Percentiles rank a stretch among this genome's conserved stretches.
Evolutionary conservation across 306 rosid species (phyloP).

Genomic region (Fragaria ananassa): DNA sequence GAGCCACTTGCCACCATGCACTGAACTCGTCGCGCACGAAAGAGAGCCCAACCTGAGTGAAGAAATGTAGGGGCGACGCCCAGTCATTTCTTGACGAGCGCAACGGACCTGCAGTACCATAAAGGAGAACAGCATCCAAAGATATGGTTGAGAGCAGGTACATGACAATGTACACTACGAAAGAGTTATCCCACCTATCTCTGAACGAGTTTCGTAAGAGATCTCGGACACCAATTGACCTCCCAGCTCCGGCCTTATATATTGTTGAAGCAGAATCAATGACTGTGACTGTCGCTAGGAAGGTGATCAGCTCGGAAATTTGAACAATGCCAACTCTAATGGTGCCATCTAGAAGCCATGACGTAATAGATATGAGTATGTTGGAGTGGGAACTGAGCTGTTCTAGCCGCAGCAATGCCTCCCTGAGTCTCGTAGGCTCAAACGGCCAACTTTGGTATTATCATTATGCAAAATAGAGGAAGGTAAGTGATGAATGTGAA

Average conservation of each 20-base stretch:
- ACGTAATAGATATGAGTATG: neutral
- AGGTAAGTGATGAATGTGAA: conserved; percentile 6
- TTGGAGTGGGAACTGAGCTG: neutral
- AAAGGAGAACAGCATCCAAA: neutral
- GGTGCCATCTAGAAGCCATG: neutral
- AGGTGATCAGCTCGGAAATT: neutral
- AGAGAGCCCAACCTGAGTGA: neutral
- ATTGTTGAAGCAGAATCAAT: neutral
- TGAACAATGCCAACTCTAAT: neutral
- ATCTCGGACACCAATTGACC: neutral
- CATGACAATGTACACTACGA: neutral
- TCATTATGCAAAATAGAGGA: neutral
- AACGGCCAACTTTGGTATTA: neutral
- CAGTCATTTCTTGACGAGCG: neutral
- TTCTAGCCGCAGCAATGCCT: neutral
- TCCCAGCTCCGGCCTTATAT: neutral
- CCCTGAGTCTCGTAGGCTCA: neutral
- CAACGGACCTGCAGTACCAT: neutral
- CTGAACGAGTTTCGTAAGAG: neutral
- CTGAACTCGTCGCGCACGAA: neutral
- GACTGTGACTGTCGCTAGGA: neutral
- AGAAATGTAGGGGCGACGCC: neutral
- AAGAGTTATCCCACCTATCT: neutral
- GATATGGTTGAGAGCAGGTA: neutral
- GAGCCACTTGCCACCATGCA: conserved; percentile 45